These are phyloP conservation scores for Adansonia madagascariensis DNA, from an alignment of 441 rosid species.

Conservation along the genomic window DNA sequence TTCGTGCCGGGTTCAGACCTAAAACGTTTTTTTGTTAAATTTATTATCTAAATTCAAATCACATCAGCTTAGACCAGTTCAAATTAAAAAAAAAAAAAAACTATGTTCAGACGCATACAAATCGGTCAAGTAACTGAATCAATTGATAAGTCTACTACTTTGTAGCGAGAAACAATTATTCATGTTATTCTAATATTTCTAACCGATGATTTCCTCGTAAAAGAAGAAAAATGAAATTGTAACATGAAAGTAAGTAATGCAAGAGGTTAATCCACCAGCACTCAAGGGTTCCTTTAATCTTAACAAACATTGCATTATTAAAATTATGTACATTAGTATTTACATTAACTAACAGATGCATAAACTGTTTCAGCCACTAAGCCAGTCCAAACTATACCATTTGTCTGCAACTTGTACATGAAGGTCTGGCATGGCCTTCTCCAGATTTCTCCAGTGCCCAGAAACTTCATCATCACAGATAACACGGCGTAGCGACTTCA, in stretches of 20 bases:
- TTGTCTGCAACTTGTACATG: slow-evolving; percentile 70
- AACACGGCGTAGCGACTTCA: slow-evolving; percentile 58
- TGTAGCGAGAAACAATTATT: neutral
- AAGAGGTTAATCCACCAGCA: neutral
- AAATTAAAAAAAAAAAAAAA: no score
- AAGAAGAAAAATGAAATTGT: no score
- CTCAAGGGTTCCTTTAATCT: neutral
- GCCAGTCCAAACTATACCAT: slow-evolving; percentile 73
- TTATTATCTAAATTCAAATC: no score
- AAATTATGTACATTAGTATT: slow-evolving; percentile 20
- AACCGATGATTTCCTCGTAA: neutral
- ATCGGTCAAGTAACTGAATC: no score
- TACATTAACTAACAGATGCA: neutral
- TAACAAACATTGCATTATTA: neutral
- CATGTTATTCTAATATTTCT: neutral
- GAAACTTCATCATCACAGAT: slow-evolving; percentile 74
- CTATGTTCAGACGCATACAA: no score
- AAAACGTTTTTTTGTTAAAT: no score
- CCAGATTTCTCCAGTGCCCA: slow-evolving; percentile 57
- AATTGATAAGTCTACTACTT: neutral
- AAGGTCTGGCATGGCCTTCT: slow-evolving; percentile 44
- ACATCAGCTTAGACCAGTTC: no score
- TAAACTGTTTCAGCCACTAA: slow-evolving; percentile 44
- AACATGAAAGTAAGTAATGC: neutral
- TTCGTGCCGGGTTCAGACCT: no score